These are phyloP conservation scores for Chlorella sp. DNA, from an alignment of 139 green algal genomes.

Conservation along the genomic window DNA sequence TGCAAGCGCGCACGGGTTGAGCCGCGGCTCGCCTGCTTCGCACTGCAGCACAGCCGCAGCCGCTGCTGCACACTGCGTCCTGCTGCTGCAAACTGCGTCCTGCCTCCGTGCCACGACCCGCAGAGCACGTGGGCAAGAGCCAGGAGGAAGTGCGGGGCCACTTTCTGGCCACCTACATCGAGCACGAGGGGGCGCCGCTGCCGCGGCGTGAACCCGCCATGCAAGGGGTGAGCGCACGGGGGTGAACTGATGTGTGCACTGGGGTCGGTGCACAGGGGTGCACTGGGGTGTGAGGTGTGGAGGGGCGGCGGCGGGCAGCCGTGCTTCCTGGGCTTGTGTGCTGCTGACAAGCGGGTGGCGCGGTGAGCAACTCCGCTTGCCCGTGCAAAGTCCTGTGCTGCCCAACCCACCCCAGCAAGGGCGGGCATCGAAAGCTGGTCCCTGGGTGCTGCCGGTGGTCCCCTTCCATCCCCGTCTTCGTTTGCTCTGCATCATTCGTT, in stretches of 20 bases:
- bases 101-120: neutral
- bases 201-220: conserved; percentile 68
- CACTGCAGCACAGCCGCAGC: neutral
- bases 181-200: conserved; percentile 67
- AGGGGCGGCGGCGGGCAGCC: no score
- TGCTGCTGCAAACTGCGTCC: neutral
- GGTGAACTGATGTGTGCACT: no score
- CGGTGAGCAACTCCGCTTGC: neutral
- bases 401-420: no score
- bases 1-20: no score
- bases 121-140: conserved; percentile 87
- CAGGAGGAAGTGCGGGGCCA: conserved; percentile 76
- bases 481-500: neutral
- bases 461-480: neutral
- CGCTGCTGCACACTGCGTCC: neutral
- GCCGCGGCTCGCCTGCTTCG: no score
- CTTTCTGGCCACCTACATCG: conserved; percentile 87
- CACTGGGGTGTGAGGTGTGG: no score
- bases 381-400: neutral
- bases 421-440: neutral
- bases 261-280: no score
- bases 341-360: no score
- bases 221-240: conserved; percentile 20
- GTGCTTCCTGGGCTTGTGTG: no score
- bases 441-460: neutral